Percentiles rank a stretch among this genome's conserved stretches.
phyloP scores from a whole-genome alignment of 2,329 filamentous ascomycete species.

The Huntiella abstrusa region DNA sequence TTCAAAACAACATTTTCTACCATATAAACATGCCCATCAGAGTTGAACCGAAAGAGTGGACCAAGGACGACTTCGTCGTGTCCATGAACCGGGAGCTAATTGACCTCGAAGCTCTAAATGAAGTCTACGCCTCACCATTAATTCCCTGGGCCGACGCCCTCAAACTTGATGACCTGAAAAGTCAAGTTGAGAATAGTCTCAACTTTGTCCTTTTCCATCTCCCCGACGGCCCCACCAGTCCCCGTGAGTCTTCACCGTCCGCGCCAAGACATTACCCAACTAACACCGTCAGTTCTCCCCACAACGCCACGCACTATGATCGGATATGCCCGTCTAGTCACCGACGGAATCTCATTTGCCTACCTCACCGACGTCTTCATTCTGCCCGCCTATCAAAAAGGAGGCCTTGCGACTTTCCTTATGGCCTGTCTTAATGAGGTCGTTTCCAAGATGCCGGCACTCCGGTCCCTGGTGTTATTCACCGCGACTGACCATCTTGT shows the following conservation, averaged over 20 bases:
- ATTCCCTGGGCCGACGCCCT: conserved; percentile 42
- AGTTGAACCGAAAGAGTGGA: conserved; percentile 20
- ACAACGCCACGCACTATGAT: conserved; percentile 19
- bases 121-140: conserved; percentile 34
- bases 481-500: conserved; percentile 19
- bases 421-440: conserved; percentile 40
- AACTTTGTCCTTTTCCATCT: conserved; percentile 38
- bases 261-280: not conserved
- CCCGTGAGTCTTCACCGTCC: not conserved
- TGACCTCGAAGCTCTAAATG: conserved; percentile 33
- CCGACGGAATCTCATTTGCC: conserved; percentile 48
- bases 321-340: conserved; percentile 37
- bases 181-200: conserved; percentile 37
- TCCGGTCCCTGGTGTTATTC: conserved; percentile 41
- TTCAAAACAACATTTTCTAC: not conserved
- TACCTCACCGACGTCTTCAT: conserved; percentile 53
- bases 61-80: conserved; percentile 35
- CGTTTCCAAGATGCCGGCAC: conserved; percentile 33
- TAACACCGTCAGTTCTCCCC: conserved; percentile 17
- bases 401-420: conserved; percentile 47
- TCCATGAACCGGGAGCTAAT: conserved; percentile 40
- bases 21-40: too few species aligned
- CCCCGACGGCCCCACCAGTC: conserved; percentile 17
- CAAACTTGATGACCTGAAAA: conserved; percentile 27
- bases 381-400: conserved; percentile 36